A percentile compares a stretch with the other conserved stretches of the same genome.
Evolutionary conservation across 306 rosid genomes (phyloP).

Genomic region (Trifolium pratense): DNA sequence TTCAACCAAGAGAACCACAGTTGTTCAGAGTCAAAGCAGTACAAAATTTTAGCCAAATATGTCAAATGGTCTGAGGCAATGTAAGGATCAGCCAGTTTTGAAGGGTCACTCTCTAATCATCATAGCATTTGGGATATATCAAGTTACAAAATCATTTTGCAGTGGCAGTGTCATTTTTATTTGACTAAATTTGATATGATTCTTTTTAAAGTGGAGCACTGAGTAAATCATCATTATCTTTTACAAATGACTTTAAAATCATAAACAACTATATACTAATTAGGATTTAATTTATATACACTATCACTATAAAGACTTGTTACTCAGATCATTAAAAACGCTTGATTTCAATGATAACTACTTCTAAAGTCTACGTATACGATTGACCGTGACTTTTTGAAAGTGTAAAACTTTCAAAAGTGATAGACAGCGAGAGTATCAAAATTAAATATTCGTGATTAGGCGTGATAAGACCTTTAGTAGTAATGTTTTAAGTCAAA

Average conservation of each 20-base stretch:
- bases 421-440: background rate
- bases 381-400: background rate
- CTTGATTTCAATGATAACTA: background rate
- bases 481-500: conserved; percentile 34
- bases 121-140: conserved; percentile 50
- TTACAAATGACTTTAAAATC: conserved; percentile 27
- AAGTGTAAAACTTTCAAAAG: background rate
- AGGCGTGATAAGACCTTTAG: conserved; percentile 42
- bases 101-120: conserved; percentile 54
- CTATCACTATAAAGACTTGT: background rate
- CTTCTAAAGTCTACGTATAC: too few relatives aligned
- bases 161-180: conserved; percentile 36
- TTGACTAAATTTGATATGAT: conserved; percentile 29
- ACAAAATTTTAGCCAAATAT: conserved; percentile 65
- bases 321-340: background rate
- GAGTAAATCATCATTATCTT: conserved; percentile 10
- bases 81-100: conserved; percentile 51
- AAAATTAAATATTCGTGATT: conserved; percentile 32
- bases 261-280: conserved; percentile 26
- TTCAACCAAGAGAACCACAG: conserved; percentile 53
- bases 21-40: conserved; percentile 49
- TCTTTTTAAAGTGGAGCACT: conserved; percentile 4
- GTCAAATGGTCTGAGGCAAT: conserved; percentile 48
- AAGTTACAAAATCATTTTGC: conserved; percentile 38
- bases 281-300: conserved; percentile 4